Evolutionary conservation across 192 early-diverging fungal species (phyloP).

Genomic region (Podila minutissima): DNA sequence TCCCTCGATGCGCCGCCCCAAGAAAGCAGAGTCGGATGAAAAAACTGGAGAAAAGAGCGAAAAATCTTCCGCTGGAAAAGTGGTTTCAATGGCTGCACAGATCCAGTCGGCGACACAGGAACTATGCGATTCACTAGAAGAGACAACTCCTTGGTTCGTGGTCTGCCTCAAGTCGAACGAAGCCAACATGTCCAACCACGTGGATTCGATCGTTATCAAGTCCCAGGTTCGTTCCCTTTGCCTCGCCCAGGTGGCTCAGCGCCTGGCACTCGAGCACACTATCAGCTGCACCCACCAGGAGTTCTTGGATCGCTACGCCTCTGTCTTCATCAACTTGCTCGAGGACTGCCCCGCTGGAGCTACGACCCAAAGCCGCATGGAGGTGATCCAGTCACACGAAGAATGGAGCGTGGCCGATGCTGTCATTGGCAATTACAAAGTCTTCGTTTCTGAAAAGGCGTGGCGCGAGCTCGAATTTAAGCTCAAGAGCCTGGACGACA

Average conservation of each 20-base stretch:
- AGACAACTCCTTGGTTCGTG: slow-evolving; percentile 84
- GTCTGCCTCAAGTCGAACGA: slow-evolving; percentile 82
- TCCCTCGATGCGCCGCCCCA: slow-evolving; percentile 69
- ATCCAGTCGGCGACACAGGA: slow-evolving; percentile 76
- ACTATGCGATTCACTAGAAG: slow-evolving; percentile 73
- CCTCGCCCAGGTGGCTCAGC: slow-evolving; percentile 71
- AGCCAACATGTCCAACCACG: slow-evolving; percentile 63
- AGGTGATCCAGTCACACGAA: slow-evolving; percentile 19
- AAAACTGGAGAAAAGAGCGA: slow-evolving; percentile 2
- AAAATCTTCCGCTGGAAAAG: slow-evolving; percentile 47
- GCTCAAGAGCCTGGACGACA: slow-evolving; percentile 76
- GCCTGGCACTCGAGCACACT: slow-evolving; percentile 77
- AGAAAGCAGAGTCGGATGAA: slow-evolving; percentile 45
- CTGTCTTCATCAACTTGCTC: slow-evolving; percentile 44
- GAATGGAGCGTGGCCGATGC: slow-evolving; percentile 35
- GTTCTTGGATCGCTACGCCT: slow-evolving; percentile 78
- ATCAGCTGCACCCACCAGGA: slow-evolving; percentile 79
- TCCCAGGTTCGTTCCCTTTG: slow-evolving; percentile 78
- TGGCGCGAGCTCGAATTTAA: slow-evolving; percentile 90
- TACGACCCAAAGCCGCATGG: slow-evolving; percentile 27
- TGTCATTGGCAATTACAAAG: slow-evolving; percentile 50
- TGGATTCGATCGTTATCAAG: slow-evolving; percentile 76
- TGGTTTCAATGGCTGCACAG: slow-evolving; percentile 69
- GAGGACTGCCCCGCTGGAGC: slow-evolving; percentile 45
- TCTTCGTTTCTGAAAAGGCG: slow-evolving; percentile 77